phyloP scores from a whole-genome alignment of 805 yeast genomes.

The Hanseniaspora opuntiae region DNA sequence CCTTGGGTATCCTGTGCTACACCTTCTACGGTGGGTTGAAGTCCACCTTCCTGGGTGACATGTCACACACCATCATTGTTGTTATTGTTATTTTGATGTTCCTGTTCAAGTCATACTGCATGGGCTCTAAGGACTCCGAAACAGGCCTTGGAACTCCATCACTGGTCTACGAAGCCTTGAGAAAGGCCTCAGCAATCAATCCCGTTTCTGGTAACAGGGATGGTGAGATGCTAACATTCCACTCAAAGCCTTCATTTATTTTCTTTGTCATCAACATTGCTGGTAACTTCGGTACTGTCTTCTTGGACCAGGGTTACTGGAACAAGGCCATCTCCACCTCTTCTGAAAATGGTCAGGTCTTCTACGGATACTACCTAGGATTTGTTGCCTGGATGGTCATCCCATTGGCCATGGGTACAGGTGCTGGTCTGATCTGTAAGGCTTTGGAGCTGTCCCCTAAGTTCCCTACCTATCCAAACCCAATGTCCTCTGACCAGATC shows the following conservation, averaged over 20 bases:
- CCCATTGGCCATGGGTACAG: slow-evolving; percentile 69
- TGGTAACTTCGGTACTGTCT: slow-evolving; percentile 83
- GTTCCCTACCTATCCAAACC: slow-evolving; percentile 70
- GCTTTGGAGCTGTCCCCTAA: slow-evolving; percentile 54
- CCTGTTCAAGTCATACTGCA: slow-evolving; percentile 65
- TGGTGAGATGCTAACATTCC: slow-evolving; percentile 82
- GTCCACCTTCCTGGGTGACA: slow-evolving; percentile 71
- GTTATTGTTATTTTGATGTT: slow-evolving; percentile 67
- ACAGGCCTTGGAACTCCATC: slow-evolving; percentile 68
- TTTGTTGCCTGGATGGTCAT: slow-evolving; percentile 87
- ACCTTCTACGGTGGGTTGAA: slow-evolving; percentile 72
- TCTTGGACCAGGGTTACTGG: slow-evolving; percentile 77
- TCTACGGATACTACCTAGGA: slow-evolving; percentile 79
- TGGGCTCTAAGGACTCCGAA: slow-evolving; percentile 24
- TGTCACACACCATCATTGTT: slow-evolving; percentile 67
- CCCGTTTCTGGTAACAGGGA: slow-evolving; percentile 72
- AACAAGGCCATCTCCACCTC: slow-evolving; percentile 63
- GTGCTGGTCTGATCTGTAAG: slow-evolving; percentile 75
- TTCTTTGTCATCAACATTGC: slow-evolving; percentile 79
- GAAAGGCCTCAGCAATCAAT: slow-evolving; percentile 40
- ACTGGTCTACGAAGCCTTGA: slow-evolving; percentile 60
- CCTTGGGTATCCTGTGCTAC: slow-evolving; percentile 64
- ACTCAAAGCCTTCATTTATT: slow-evolving; percentile 73
- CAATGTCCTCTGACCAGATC: slow-evolving; percentile 54
- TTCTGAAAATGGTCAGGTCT: slow-evolving; percentile 66